Evolutionary conservation across 2,329 filamentous ascomycete species (phyloP).

Genomic region (Aspergillus nomiae): DNA sequence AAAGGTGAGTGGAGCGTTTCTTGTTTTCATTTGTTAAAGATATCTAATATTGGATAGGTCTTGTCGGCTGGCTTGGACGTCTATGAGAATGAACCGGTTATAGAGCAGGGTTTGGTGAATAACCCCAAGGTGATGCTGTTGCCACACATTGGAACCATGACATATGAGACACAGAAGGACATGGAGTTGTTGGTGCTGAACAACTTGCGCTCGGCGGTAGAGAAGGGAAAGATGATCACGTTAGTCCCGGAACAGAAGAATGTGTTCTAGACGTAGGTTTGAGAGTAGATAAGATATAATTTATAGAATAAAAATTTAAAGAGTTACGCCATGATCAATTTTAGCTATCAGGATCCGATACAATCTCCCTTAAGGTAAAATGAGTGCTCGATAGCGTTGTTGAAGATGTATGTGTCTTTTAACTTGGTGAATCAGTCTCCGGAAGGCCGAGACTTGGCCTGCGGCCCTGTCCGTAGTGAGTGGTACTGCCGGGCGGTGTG

Average conservation of each 20-base stretch:
- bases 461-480: not conserved
- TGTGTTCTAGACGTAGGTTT: not conserved
- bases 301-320: not conserved
- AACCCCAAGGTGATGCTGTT: conserved; percentile 54
- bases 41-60: conserved; percentile 30
- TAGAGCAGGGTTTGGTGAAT: conserved; percentile 50
- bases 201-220: conserved; percentile 59
- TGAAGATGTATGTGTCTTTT: not conserved
- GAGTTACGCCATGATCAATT: not conserved
- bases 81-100: conserved; percentile 49
- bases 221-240: conserved; percentile 61
- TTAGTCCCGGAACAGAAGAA: conserved; percentile 62
- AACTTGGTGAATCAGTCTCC: not conserved
- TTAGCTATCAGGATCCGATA: not conserved
- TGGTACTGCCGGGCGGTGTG: conserved; percentile 24
- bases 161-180: conserved; percentile 62
- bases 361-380: not conserved
- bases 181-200: conserved; percentile 63
- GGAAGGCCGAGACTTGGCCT: not conserved
- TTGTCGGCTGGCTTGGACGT: conserved; percentile 49
- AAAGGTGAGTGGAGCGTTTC: conserved; percentile 35
- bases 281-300: not conserved
- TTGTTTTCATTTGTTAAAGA: not conserved
- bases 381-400: not conserved
- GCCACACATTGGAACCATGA: conserved; percentile 63